Conservation (phyloP, 495 filamentous ascomycete genomes). For the Hypoxylon rickii region DNA sequence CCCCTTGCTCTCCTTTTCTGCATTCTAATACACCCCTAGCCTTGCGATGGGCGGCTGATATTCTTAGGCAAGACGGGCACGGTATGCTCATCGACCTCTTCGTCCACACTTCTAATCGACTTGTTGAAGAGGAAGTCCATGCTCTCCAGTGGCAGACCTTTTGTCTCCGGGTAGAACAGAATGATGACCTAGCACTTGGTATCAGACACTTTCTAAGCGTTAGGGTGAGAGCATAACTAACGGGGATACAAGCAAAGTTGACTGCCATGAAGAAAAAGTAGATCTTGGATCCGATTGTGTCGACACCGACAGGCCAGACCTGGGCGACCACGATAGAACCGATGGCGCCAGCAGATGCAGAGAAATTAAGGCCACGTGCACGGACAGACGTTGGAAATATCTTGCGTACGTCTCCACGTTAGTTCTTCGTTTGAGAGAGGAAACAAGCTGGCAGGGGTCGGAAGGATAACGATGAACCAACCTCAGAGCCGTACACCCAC, state of each 20-base stretch:
- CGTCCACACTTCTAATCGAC: neutral
- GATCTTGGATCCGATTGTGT: conserved; percentile 57
- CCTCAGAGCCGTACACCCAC: conserved; percentile 64
- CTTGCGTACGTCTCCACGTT: conserved; percentile 23
- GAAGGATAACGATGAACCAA: conserved; percentile 17
- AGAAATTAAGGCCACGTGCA: conserved; percentile 56
- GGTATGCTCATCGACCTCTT: conserved; percentile 23
- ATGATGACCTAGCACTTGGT: conserved; percentile 42
- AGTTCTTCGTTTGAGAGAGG: neutral
- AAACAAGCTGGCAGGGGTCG: neutral
- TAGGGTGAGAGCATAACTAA: conserved; percentile 29
- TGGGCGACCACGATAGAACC: conserved; percentile 56
- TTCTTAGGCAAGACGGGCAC: conserved; percentile 30
- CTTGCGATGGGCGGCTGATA: conserved; percentile 4
- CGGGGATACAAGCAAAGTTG: conserved; percentile 55
- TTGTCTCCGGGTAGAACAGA: conserved; percentile 60
- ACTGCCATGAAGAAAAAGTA: conserved; percentile 64
- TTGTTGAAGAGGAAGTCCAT: conserved; percentile 56
- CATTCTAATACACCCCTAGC: no score
- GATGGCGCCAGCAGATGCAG: conserved; percentile 53
- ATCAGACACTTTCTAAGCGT: no score
- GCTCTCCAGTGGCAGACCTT: conserved; percentile 54
- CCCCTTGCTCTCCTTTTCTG: no score
- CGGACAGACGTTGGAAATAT: conserved; percentile 59
- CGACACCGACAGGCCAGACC: conserved; percentile 58